Evolutionary conservation across 345 rosid genomes (phyloP), one percentile per base, ranked within the genome.

Genomic region (Bruguiera sexangula): DNA sequence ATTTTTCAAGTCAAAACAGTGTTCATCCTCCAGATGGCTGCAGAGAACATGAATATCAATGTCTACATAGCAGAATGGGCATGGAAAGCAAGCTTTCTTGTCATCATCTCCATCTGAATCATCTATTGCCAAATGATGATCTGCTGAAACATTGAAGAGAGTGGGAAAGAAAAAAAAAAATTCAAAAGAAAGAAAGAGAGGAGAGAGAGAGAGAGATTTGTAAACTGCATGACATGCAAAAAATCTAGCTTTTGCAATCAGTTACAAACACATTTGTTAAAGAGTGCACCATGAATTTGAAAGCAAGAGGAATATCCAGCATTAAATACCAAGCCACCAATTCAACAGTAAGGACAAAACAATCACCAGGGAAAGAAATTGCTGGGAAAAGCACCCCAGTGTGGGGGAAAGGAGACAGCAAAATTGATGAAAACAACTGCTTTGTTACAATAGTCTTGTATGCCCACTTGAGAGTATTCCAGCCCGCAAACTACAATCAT

Each of bases 61-160:
- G 15, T 84, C 88, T 69, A 82, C 74, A 21, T 85, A 81, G 66
- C 92, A 88, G 75, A 82, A 86, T 70, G 88, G 93, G 66, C 87
- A 82, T 3, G 81, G 81, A 70, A 82, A 76, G 73, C 69, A 75
- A 79, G 79, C 80, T 74, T 73, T 79, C 11, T 66, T 22, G 72
- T 86, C 82, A 0, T 82, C 88, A 60, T 86, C 90, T 63, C 81
- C 88, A 65, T 74, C 86, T 21, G 75, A 72, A 55, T 77, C 84
- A 21, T 74, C 79, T 30, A 48, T 61, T 19, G 24, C 30, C 58
- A 69, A 50, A 57, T 76, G 82, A 61, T 58, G 46, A 68, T 67
- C 84, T 73, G 86, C 48, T 36, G 27, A 39, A 22, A 72, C 19
- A 68, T 66, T 27, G 52, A 72, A 61, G 55, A 13, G 16, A 43